Base-by-base conservation (phyloP, 495 filamentous ascomycete genomes). In the Neurospora africana region DNA sequence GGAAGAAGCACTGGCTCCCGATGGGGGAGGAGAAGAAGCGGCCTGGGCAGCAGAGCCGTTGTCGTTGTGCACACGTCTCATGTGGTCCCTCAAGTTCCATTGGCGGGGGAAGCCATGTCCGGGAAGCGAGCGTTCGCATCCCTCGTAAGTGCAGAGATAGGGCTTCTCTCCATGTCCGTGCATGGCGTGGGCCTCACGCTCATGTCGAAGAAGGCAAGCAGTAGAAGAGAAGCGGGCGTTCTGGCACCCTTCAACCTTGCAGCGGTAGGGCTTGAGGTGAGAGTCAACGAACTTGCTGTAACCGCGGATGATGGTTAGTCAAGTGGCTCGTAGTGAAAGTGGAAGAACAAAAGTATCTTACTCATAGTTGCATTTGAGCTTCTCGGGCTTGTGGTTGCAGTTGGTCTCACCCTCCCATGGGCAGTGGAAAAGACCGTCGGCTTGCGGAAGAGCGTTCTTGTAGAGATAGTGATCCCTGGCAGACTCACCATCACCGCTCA, bases 301-400 rank as follows among this genome's bases (percentile, higher is more conserved):
- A 47, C 30, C 19, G 69, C 17, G 72, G 72, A 72, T 70, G 79
- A 81, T 78, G 75, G 70, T 84, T 78, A 81, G 75, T 75, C 70
- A 68, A 61, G 36, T 69, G 21, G 4, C 53, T 21, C 37, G 69
- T 23, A 71, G 27, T 72, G 73, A 61, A 68, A 41, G 40, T 72
- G 79, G 67, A 43, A 68, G 3, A 53, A 27, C 39, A 68, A 71
- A 37, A 73, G 27, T 40, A 36, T 78, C 91, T 88, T 90, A 94
- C 94, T 97, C 93, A 81, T 97, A 98, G 82, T 95, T 94, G 89
- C 94, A 98, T 87, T 97, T 97, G 74, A 97, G 91, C 81, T 93
- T 93, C 75, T 92, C 93, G 27, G 93, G 89, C 76, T 90, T 90
- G 86, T 96, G 93, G 79, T 86, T 90, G 87, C 93, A 96, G 72